Conservation (phyloP, 2,329 filamentous ascomycete genomes). For the Xylariaceae sp. region DNA sequence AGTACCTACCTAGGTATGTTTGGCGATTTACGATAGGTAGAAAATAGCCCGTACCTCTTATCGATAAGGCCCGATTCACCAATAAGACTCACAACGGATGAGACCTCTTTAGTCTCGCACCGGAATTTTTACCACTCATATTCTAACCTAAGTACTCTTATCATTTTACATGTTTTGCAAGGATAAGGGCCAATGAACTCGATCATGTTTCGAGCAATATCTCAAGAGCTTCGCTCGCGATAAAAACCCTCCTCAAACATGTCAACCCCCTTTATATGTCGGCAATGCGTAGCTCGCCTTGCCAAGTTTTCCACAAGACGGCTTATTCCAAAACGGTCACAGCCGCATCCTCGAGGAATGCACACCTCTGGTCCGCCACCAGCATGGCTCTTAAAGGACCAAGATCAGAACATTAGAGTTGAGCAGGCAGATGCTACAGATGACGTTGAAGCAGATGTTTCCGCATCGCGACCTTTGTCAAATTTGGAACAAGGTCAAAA, state of each 20-base stretch:
- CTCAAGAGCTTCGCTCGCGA: slow-evolving; percentile 2
- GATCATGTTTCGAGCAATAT: slow-evolving; percentile 7
- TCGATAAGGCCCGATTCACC: neutral
- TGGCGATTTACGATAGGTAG: neutral
- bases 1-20: neutral
- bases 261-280: slow-evolving; percentile 35
- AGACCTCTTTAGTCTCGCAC: neutral
- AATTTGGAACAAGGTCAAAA: neutral
- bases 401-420: neutral
- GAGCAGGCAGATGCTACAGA: neutral
- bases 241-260: slow-evolving; percentile 22
- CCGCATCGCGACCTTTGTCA: neutral
- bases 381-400: slow-evolving; percentile 4
- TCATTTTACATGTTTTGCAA: neutral
- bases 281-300: slow-evolving; percentile 33
- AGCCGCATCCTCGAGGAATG: slow-evolving; percentile 20
- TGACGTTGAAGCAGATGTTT: neutral
- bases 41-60: neutral
- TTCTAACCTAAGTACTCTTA: too few species aligned
- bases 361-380: slow-evolving; percentile 4
- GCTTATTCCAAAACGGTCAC: slow-evolving; percentile 9
- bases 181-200: slow-evolving; percentile 10
- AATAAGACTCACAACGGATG: slow-evolving; percentile 4
- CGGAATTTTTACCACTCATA: neutral
- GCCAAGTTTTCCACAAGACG: slow-evolving; percentile 7